Conservation (phyloP, 2,329 filamentous ascomycete species). For the Aspergillus flavus region DNA sequence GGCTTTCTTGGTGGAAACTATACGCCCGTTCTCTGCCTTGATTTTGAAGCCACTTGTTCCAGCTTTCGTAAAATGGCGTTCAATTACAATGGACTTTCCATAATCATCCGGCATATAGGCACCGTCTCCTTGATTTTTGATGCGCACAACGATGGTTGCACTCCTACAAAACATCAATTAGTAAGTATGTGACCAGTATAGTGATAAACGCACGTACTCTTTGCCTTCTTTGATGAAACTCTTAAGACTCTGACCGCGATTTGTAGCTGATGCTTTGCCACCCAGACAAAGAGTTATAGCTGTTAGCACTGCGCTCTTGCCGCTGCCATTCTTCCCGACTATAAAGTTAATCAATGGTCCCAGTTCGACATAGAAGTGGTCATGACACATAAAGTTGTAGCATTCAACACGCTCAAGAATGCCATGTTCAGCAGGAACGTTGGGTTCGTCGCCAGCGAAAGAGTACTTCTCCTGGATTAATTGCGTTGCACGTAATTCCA, state of each 20-base stretch:
- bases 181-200: constrained; percentile 5
- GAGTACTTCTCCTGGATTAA: constrained; percentile 57
- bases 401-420: constrained; percentile 87
- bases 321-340: constrained; percentile 94
- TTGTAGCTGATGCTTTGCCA: constrained; percentile 89
- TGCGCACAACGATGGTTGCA: constrained; percentile 73
- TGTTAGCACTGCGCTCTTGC: constrained; percentile 93
- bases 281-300: constrained; percentile 93
- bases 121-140: constrained; percentile 86
- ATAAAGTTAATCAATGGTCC: constrained; percentile 98
- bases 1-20: constrained; percentile 78
- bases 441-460: constrained; percentile 60
- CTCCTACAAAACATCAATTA: constrained; percentile 34
- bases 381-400: constrained; percentile 96
- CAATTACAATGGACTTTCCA: constrained; percentile 83
- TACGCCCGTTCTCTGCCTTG: constrained; percentile 69
- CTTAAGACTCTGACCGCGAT: constrained; percentile 86
- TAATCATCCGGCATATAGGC: constrained; percentile 83
- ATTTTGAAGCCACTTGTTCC: constrained; percentile 84
- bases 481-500: constrained; percentile 66
- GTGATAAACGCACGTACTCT: constrained; percentile 58
- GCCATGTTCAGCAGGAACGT: constrained; percentile 76
- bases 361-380: constrained; percentile 76
- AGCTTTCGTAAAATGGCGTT: constrained; percentile 78
- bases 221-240: constrained; percentile 87